Percentiles rank a stretch among this genome's conserved stretches.
phyloP scores from a whole-genome alignment of 192 early-diverging fungal species.

The Podochytrium sp. region DNA sequence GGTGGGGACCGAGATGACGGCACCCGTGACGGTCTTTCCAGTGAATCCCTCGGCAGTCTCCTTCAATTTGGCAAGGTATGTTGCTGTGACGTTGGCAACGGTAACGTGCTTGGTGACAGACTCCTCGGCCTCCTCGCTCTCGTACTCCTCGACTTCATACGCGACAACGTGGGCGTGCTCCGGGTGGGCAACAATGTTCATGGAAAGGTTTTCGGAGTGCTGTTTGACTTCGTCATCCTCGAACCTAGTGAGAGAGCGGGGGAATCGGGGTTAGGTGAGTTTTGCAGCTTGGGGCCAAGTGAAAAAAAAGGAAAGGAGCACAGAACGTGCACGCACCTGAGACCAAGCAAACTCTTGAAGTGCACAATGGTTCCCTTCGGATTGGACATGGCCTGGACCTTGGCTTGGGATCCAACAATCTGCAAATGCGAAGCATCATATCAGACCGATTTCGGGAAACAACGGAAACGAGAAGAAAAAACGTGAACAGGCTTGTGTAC shows the following conservation, averaged over 20 bases:
- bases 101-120: conserved; percentile 52
- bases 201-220: conserved; percentile 30
- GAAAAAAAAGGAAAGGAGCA: not conserved
- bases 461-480: not conserved
- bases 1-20: conserved; percentile 86
- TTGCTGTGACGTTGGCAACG: conserved; percentile 74
- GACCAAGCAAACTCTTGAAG: conserved; percentile 86
- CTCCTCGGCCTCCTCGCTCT: conserved; percentile 63
- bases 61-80: conserved; percentile 79
- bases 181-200: conserved; percentile 44
- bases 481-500: conserved; percentile 33
- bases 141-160: conserved; percentile 54
- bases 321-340: conserved; percentile 56
- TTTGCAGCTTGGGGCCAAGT: not conserved
- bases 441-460: too few species aligned
- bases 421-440: not conserved
- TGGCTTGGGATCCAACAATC: conserved; percentile 73
- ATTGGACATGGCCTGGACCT: conserved; percentile 85
- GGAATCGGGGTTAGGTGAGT: conserved; percentile 2
- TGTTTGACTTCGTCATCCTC: conserved; percentile 48
- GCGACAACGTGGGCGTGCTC: conserved; percentile 33
- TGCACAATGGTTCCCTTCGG: conserved; percentile 87
- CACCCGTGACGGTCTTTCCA: conserved; percentile 76
- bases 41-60: conserved; percentile 90
- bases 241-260: conserved; percentile 22